Percentiles rank a stretch among this genome's conserved stretches.
Conservation (phyloP, 768 basidiomycete genomes). For the Gelatoporia subvermispora region DNA sequence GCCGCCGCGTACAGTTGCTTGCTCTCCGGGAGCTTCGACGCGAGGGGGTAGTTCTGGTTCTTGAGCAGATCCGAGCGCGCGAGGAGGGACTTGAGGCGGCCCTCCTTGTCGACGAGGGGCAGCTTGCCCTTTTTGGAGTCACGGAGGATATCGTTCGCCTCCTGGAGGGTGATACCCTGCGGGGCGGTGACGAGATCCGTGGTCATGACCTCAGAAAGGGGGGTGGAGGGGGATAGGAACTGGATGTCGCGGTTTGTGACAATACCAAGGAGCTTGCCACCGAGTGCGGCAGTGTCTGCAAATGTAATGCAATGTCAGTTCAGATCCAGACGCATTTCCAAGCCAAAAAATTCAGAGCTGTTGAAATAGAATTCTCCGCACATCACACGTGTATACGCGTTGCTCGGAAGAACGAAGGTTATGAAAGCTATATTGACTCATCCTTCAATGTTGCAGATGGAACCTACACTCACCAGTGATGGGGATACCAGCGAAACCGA, state of each 20-base stretch:
- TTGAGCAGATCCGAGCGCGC: slow-evolving; percentile 97
- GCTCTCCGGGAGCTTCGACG: slow-evolving; percentile 82
- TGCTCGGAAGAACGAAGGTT: slow-evolving; percentile 92
- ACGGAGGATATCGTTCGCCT: slow-evolving; percentile 93
- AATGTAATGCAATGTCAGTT: slow-evolving; percentile 2
- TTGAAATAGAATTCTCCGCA: slow-evolving; percentile 49
- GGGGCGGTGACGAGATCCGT: slow-evolving; percentile 80
- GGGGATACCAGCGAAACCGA: slow-evolving; percentile 95
- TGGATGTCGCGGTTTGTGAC: slow-evolving; percentile 96
- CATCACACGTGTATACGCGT: slow-evolving; percentile 66
- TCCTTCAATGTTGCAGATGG: slow-evolving; percentile 4
- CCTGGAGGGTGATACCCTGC: slow-evolving; percentile 81
- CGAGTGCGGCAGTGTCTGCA: slow-evolving; percentile 79
- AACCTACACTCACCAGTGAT: slow-evolving; percentile 78
- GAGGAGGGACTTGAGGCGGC: slow-evolving; percentile 75
- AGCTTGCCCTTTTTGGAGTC: slow-evolving; percentile 98
- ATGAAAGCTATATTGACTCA: slow-evolving; percentile 32
- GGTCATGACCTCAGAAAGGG: slow-evolving; percentile 87
- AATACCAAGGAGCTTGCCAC: slow-evolving; percentile 92
- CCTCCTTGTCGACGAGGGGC: slow-evolving; percentile 68
- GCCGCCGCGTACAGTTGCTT: slow-evolving; percentile 98
- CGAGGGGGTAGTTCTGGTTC: slow-evolving; percentile 94
- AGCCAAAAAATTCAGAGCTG: slow-evolving; percentile 31
- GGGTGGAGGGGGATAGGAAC: slow-evolving; percentile 66
- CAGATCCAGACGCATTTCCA: slow-evolving; percentile 16